phyloP scores from a whole-genome alignment of 164 flowering plant genomes.

The Houttuynia cordata region DNA sequence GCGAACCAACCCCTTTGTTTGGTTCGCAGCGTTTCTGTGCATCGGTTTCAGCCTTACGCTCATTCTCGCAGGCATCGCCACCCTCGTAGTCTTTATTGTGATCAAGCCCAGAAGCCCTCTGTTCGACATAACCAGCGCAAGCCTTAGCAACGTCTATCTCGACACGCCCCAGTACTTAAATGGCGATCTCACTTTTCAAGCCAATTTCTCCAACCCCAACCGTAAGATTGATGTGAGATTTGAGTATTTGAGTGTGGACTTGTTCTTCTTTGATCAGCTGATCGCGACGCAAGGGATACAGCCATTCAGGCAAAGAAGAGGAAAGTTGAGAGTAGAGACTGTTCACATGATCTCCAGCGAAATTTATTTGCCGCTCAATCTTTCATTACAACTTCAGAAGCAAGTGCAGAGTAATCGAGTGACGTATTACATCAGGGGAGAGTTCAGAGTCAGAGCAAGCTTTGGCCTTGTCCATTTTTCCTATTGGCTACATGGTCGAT shows the following conservation, averaged over 20 bases:
- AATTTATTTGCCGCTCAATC: constrained; percentile 45
- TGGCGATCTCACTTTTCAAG: constrained; percentile 52
- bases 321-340: constrained; percentile 31
- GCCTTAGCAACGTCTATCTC: constrained; percentile 55
- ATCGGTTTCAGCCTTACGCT: constrained; percentile 49
- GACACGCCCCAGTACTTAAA: constrained; percentile 56
- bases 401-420: constrained; percentile 49
- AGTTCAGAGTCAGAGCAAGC: constrained; percentile 40
- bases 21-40: constrained; percentile 48
- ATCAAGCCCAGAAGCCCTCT: constrained; percentile 46
- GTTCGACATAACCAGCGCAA: constrained; percentile 42
- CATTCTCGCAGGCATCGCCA: constrained; percentile 50
- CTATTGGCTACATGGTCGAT: constrained; percentile 57
- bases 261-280: constrained; percentile 43
- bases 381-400: constrained; percentile 36
- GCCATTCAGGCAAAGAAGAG: constrained; percentile 41
- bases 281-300: constrained; percentile 42
- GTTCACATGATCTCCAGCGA: constrained; percentile 59
- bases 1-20: constrained; percentile 45
- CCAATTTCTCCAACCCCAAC: constrained; percentile 76
- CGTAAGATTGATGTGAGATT: constrained; percentile 38
- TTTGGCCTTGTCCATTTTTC: constrained; percentile 48
- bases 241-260: constrained; percentile 40
- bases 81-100: constrained; percentile 41
- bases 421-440: constrained; percentile 41